Evolutionary conservation across 371 early-diverging fungal species (phyloP).

Genomic region (Actinomortierella ambigua): DNA sequence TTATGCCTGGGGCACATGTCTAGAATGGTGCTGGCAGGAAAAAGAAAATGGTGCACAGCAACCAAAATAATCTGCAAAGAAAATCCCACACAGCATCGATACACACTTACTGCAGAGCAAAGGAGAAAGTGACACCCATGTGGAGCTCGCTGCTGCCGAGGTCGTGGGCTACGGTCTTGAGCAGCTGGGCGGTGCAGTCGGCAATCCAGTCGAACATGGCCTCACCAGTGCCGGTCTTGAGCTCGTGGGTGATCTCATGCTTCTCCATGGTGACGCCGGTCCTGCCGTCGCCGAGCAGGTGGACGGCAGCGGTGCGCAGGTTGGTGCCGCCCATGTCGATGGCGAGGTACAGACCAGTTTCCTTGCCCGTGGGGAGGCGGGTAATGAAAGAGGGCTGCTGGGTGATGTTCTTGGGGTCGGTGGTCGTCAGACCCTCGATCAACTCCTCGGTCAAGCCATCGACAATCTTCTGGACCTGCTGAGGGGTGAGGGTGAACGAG

Average conservation of each 20-base stretch:
- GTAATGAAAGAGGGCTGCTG: slow-evolving; percentile 89
- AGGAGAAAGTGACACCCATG: slow-evolving; percentile 86
- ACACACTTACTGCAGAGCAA: slow-evolving; percentile 63
- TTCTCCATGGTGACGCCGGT: slow-evolving; percentile 76
- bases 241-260: slow-evolving; percentile 81
- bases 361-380: slow-evolving; percentile 81
- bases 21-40: too few relatives aligned
- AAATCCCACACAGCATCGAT: background rate
- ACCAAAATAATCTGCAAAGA: background rate
- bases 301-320: slow-evolving; percentile 84
- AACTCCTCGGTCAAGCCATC: slow-evolving; percentile 53
- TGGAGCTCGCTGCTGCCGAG: slow-evolving; percentile 43
- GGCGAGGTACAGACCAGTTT: slow-evolving; percentile 84
- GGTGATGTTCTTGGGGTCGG: slow-evolving; percentile 47
- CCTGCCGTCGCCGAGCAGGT: slow-evolving; percentile 74
- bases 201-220: slow-evolving; percentile 91
- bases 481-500: slow-evolving; percentile 49
- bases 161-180: slow-evolving; percentile 25
- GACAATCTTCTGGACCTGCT: slow-evolving; percentile 56
- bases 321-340: slow-evolving; percentile 95
- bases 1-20: background rate
- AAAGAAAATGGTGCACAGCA: background rate
- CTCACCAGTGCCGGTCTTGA: slow-evolving; percentile 70
- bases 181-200: slow-evolving; percentile 60
- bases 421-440: slow-evolving; percentile 58